These are phyloP conservation scores for Rhodotorula taiwanensis DNA, from an alignment of 768 basidiomycete species.

Conservation along the genomic window DNA sequence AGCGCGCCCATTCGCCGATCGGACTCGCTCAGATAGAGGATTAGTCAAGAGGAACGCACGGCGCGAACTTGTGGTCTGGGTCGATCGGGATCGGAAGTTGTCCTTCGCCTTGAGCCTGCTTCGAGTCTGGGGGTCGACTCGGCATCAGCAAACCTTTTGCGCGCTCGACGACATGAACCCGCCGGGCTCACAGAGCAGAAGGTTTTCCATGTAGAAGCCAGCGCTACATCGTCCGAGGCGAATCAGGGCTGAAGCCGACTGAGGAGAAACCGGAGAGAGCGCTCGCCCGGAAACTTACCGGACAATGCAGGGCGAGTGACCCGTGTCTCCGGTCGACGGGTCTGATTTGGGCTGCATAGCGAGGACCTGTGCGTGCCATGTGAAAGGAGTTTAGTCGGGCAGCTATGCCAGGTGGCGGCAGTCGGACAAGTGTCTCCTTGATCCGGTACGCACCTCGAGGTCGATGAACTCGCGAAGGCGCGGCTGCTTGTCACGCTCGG, in stretches of 20 bases:
- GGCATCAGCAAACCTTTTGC: no score
- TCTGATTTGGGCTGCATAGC: slow-evolving; percentile 8
- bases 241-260: not conserved
- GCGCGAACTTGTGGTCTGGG: slow-evolving; percentile 15
- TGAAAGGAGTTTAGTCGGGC: no score
- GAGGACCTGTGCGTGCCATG: slow-evolving; percentile 1
- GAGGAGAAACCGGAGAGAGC: not conserved
- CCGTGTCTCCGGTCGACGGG: slow-evolving; percentile 5
- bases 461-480: slow-evolving; percentile 12
- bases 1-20: not conserved
- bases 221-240: not conserved
- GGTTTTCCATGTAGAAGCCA: slow-evolving; percentile 18
- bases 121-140: not conserved
- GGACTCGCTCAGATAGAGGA: no score
- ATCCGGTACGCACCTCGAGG: slow-evolving; percentile 7
- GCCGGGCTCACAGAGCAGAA: slow-evolving; percentile 7
- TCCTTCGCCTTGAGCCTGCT: slow-evolving; percentile 17
- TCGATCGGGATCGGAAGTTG: slow-evolving; percentile 14
- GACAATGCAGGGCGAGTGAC: slow-evolving; percentile 16
- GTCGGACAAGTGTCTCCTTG: no score
- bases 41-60: not conserved
- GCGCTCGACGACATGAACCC: no score
- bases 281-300: not conserved
- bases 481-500: slow-evolving; percentile 18
- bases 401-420: no score